Percentiles rank a stretch among this genome's conserved stretches.
Evolutionary conservation across 305 asterid species (phyloP).

Genomic region (Ilex paraguariensis): DNA sequence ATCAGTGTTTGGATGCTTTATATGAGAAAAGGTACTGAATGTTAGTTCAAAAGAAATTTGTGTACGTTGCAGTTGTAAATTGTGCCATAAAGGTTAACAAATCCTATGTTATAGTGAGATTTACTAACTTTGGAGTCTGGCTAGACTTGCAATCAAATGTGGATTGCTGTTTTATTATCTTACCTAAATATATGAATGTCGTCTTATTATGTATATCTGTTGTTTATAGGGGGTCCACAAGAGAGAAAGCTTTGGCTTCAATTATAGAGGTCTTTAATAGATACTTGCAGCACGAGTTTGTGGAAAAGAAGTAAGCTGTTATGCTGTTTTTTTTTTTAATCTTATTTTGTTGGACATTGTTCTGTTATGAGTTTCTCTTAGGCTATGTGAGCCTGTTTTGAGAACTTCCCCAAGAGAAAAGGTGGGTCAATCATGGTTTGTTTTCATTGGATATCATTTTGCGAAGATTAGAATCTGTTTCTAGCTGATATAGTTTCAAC

Average conservation of each 20-base stretch:
- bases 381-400: too few species aligned
- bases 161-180: too few species aligned
- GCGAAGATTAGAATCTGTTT: too few species aligned
- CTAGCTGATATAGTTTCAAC: too few species aligned
- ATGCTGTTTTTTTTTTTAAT: not conserved
- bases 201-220: not conserved
- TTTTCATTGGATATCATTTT: too few species aligned
- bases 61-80: not conserved
- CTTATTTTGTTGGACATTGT: not conserved
- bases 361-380: not conserved
- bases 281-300: constrained; percentile 62
- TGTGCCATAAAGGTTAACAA: not conserved
- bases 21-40: constrained; percentile 70
- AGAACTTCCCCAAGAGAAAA: too few species aligned
- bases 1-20: constrained; percentile 66
- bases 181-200: too few species aligned
- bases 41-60: not conserved
- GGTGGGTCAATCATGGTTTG: too few species aligned
- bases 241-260: constrained; percentile 77
- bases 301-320: constrained; percentile 65
- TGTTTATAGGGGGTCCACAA: constrained; percentile 57
- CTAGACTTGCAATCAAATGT: too few species aligned
- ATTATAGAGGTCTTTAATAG: constrained; percentile 66
- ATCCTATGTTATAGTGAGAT: too few species aligned
- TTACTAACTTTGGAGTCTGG: too few species aligned